Conservation (phyloP, 495 filamentous ascomycete species). For the Tricharina praecox region DNA sequence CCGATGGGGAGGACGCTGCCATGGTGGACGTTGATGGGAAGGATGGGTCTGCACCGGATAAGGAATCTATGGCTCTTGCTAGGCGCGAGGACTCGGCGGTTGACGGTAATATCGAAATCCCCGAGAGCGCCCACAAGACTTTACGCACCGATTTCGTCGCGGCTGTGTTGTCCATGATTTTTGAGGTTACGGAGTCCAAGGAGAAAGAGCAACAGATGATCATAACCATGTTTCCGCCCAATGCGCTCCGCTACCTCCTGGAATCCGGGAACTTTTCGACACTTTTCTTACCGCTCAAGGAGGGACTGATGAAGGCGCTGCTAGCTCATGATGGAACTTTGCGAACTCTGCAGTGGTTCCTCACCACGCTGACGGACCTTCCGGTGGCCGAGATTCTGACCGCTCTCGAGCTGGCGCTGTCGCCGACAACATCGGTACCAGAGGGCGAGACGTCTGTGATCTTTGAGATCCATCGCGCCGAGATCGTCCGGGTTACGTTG, state of each 20-base stretch:
- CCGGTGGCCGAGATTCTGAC: slow-evolving; percentile 12
- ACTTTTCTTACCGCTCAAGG: slow-evolving; percentile 8
- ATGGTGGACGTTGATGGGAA: slow-evolving; percentile 14
- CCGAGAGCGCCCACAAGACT: slow-evolving; percentile 7
- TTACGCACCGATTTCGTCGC: slow-evolving; percentile 17
- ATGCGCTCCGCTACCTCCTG: slow-evolving; percentile 20
- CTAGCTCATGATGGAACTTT: slow-evolving; percentile 16
- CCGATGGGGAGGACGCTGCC: slow-evolving; percentile 6
- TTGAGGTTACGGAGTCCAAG: slow-evolving; percentile 6
- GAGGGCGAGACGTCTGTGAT: slow-evolving; percentile 9
- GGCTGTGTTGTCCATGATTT: slow-evolving; percentile 16
- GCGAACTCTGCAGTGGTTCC: slow-evolving; percentile 18
- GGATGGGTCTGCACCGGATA: neutral
- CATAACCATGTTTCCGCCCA: slow-evolving; percentile 18
- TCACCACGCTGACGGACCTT: slow-evolving; percentile 9
- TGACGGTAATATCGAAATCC: neutral
- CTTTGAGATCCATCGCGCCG: slow-evolving; percentile 16
- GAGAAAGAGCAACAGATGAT: slow-evolving; percentile 4
- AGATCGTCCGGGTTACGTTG: slow-evolving; percentile 16
- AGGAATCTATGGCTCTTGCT: neutral
- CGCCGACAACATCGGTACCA: neutral
- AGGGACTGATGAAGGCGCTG: slow-evolving; percentile 16
- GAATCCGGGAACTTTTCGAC: slow-evolving; percentile 24
- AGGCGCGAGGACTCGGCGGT: neutral
- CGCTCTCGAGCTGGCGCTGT: slow-evolving; percentile 10